Evolutionary conservation across 345 rosid species (phyloP).

Genomic region (Pistacia vera): DNA sequence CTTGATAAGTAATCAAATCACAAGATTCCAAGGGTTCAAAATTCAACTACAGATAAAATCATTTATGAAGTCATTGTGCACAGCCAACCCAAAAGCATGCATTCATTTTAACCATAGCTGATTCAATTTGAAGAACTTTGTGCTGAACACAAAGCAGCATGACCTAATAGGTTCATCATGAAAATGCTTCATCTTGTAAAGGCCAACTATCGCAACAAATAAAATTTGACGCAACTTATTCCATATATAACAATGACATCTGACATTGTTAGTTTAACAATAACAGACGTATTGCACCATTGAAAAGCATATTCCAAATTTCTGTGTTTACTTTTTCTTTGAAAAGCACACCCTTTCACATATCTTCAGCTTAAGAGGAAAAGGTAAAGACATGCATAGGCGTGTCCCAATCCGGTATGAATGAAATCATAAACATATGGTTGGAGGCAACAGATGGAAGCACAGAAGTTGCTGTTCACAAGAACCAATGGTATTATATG

Average conservation of each 20-base stretch:
- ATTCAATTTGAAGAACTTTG: not conserved
- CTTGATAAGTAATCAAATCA: slow-evolving; percentile 19
- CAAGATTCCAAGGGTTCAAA: not conserved
- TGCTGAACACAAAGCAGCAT: not conserved
- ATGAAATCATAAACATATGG: not conserved
- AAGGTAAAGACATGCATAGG: not conserved
- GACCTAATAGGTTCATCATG: not conserved
- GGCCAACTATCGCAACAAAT: slow-evolving; percentile 9
- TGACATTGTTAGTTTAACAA: too few species aligned
- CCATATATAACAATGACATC: not conserved
- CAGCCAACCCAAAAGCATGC: not conserved
- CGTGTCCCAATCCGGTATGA: not conserved
- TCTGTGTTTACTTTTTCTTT: not conserved
- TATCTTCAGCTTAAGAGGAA: not conserved
- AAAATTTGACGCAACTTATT: not conserved
- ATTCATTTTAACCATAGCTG: not conserved
- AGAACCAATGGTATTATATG: not conserved
- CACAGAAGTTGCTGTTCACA: not conserved
- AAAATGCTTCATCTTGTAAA: not conserved
- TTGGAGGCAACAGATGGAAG: not conserved
- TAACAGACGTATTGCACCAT: not conserved
- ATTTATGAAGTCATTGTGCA: not conserved
- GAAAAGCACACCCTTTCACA: not conserved
- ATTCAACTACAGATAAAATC: not conserved
- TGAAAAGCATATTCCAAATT: not conserved